A percentile compares a stretch with the other conserved stretches of the same genome.
These are phyloP conservation scores for Sporodiniella umbellata DNA, from an alignment of 371 early-diverging fungal species.

Conservation along the genomic window DNA sequence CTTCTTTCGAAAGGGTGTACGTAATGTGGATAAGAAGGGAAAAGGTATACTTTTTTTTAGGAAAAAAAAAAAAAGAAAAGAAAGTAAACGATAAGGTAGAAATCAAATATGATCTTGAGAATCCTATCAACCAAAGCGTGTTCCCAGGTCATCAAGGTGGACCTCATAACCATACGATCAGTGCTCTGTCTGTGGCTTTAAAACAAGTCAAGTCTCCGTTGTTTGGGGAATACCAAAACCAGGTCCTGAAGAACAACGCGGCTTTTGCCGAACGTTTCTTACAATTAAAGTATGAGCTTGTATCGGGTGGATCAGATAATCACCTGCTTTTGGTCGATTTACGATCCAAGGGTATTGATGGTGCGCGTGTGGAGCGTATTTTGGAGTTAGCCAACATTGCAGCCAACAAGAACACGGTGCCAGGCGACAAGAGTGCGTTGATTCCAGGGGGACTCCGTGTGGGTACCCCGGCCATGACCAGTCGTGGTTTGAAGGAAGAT, in stretches of 20 bases:
- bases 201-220: constrained; percentile 93
- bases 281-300: constrained; percentile 82
- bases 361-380: constrained; percentile 91
- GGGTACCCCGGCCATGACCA: constrained; percentile 89
- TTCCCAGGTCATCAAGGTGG: constrained; percentile 99
- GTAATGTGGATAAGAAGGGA: constrained; percentile 82
- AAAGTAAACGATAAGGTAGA: constrained; percentile 20
- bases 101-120: constrained; percentile 74
- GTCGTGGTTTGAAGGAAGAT: constrained; percentile 83
- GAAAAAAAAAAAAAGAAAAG: constrained; percentile 47
- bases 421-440: constrained; percentile 85
- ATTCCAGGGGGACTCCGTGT: constrained; percentile 92
- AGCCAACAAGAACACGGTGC: constrained; percentile 94
- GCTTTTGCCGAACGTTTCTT: constrained; percentile 75
- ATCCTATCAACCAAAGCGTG: constrained; percentile 95
- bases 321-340: constrained; percentile 94
- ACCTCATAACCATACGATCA: constrained; percentile 99
- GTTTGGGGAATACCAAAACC: constrained; percentile 92
- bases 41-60: too few species aligned
- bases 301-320: constrained; percentile 93
- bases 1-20: constrained; percentile 84
- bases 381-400: constrained; percentile 94
- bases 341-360: constrained; percentile 79
- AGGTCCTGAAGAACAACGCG: constrained; percentile 90
- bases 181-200: constrained; percentile 96